Conservation (phyloP, 495 filamentous ascomycete species). For the Penicillium daleae region DNA sequence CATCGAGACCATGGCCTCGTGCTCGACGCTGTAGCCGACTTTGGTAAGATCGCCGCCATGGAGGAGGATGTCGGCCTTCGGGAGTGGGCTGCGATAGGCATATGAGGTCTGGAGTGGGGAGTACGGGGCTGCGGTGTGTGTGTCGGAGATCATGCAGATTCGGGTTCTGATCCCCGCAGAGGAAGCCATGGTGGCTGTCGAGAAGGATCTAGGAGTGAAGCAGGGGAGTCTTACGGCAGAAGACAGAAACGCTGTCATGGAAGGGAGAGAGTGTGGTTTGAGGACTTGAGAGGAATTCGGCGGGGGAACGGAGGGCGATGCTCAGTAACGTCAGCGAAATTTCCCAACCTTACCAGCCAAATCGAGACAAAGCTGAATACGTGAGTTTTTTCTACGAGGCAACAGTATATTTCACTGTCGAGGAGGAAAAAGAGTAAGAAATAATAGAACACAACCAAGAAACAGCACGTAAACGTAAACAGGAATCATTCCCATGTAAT, state of each 20-base stretch:
- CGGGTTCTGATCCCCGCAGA: conserved; percentile 45
- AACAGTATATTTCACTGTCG: background rate
- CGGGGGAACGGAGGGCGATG: background rate
- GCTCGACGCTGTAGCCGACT: conserved; percentile 59
- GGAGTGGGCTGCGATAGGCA: conserved; percentile 53
- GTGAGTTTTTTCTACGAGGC: background rate
- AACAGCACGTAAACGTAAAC: conserved; percentile 24
- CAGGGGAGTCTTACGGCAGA: background rate
- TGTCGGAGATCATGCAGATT: conserved; percentile 67
- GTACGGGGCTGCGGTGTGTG: conserved; percentile 51
- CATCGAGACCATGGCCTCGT: conserved; percentile 54
- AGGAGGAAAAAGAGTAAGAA: too few species aligned
- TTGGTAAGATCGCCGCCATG: conserved; percentile 78
- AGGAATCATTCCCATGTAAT: conserved; percentile 45
- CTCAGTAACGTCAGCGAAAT: background rate
- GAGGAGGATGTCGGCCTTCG: conserved; percentile 64
- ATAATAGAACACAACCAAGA: conserved; percentile 2
- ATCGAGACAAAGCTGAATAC: background rate
- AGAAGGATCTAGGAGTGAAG: background rate
- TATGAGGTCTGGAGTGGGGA: conserved; percentile 27
- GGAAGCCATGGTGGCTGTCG: conserved; percentile 20
- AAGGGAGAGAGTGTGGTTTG: background rate
- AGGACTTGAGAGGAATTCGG: background rate
- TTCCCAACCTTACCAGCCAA: too few species aligned
- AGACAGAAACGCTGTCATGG: conserved; percentile 8